These are phyloP conservation scores for Albatrellus sp. DNA, from an alignment of 1,284 basidiomycete genomes.

Conservation along the genomic window DNA sequence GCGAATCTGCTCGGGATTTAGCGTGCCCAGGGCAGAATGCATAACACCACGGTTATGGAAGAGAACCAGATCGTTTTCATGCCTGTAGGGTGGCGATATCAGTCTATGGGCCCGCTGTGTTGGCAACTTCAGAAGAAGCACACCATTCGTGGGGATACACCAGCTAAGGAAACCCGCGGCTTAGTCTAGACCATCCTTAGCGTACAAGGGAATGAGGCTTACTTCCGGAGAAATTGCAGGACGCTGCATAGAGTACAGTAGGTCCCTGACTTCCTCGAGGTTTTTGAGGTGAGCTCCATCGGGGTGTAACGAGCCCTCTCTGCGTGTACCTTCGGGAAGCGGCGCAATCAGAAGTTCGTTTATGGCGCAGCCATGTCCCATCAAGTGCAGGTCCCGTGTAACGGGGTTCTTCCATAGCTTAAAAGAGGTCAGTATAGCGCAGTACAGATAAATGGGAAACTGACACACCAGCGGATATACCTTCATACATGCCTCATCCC, in stretches of 20 bases:
- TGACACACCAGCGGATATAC: no score
- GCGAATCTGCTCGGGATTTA: constrained; percentile 55
- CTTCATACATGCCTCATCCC: no score
- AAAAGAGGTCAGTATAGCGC: no score
- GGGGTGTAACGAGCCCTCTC: constrained; percentile 53
- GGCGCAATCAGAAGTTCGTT: constrained; percentile 47
- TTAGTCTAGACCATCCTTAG: no score
- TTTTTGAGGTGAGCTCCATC: constrained; percentile 64
- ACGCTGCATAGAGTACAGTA: constrained; percentile 70
- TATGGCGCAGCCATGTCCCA: constrained; percentile 61
- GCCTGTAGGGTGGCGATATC: constrained; percentile 58
- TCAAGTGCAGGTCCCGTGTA: constrained; percentile 63
- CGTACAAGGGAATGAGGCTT: constrained; percentile 11
- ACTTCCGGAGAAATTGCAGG: constrained; percentile 66
- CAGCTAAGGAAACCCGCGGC: constrained; percentile 20
- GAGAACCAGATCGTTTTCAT: constrained; percentile 50
- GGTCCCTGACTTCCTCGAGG: constrained; percentile 52
- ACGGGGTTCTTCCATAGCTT: constrained; percentile 80
- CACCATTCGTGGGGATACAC: constrained; percentile 52
- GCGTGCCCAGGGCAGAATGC: constrained; percentile 71
- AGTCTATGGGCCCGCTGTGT: constrained; percentile 20
- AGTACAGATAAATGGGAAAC: no score
- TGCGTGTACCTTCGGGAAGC: constrained; percentile 37
- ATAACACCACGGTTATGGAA: constrained; percentile 69
- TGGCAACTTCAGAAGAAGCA: background rate